A percentile compares a stretch with the other conserved stretches of the same genome.
Conservation (phyloP, 306 rosid species). For the Acacia acuminata region DNA sequence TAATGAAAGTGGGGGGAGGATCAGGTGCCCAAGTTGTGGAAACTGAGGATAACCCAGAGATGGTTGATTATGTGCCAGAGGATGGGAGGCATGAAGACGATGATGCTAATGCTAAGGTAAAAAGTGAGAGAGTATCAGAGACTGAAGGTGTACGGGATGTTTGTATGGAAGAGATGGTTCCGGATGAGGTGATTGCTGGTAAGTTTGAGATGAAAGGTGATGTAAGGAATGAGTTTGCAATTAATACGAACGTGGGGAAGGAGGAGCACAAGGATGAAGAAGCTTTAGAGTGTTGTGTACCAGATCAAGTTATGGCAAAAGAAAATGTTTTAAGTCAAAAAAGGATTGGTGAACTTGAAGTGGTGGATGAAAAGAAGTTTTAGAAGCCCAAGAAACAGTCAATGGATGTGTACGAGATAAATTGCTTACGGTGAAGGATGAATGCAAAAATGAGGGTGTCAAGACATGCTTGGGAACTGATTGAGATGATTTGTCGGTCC, state of each 20-base stretch:
- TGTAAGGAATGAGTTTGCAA: constrained; percentile 28
- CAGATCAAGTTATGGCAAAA: constrained; percentile 24
- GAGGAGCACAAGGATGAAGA: constrained; percentile 33
- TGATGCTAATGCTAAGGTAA: constrained; percentile 31
- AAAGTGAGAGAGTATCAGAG: constrained; percentile 38
- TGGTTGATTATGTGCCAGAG: constrained; percentile 45
- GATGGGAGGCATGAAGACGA: constrained; percentile 33
- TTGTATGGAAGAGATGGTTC: constrained; percentile 48
- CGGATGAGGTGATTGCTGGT: constrained; percentile 23
- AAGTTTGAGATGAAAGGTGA: constrained; percentile 33
- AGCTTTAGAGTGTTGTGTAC: constrained; percentile 11
- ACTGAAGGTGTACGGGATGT: constrained; percentile 42
- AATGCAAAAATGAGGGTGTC: constrained; percentile 37
- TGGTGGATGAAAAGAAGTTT: constrained; percentile 27
- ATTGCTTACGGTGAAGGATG: constrained; percentile 36
- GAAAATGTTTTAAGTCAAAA: constrained; percentile 31
- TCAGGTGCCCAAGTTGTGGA: constrained; percentile 45
- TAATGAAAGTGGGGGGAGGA: constrained; percentile 55
- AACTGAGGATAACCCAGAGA: constrained; percentile 46
- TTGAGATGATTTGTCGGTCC: constrained; percentile 27
- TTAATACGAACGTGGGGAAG: constrained; percentile 27
- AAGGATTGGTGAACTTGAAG: constrained; percentile 32
- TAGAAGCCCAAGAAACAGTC: constrained; percentile 22
- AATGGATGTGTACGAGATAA: constrained; percentile 24
- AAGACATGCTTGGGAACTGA: constrained; percentile 36